Base-by-base conservation (phyloP, 768 basidiomycete species). In the Podaxis rugospora region DNA sequence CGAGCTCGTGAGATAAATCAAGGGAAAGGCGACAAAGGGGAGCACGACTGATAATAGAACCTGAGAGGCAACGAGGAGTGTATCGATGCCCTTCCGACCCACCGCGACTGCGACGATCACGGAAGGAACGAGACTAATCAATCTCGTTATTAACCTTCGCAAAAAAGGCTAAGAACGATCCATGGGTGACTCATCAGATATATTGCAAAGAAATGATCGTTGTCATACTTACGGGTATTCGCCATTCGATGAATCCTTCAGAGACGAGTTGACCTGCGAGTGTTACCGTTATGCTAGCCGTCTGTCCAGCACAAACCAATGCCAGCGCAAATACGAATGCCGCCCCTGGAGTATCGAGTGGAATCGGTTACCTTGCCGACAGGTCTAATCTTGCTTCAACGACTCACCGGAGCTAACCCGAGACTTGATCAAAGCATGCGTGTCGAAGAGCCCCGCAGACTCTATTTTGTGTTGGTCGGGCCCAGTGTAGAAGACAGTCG, bases 211-310 rank as follows among this genome's bases (percentile, higher is more conserved):
- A 16, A 25, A 21, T 9, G 49, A 51, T 36, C 23, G 40, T 50
- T 23, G 40, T 16, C 39, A 58, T 37, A 65, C 75, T 32, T 64
- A 76, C 75, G 69, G 87, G 85, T 25, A 90, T 80, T 61, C 80
- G 79, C 90, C 89, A 92, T 61, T 83, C 83, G 65, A 92, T 81
- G 70, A 92, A 90, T 0, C 91, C 90, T 68, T 93, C 91, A 1
- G 84, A 85, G 53, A 93, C 87, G 37, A 88, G 83, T 71, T 93
- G 92, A 0, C 91, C 90, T 3, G 88, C 85, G 36, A 92, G 76
- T 0, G 90, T 93, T 5, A 88, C 90, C 0, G 91, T 86, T 60
- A 93, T 81, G 40, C 85, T 86, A 2, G 92, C 88, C 40, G 86
- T 86, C 70, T 94, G 90, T 0, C 92, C 90, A 0, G 89, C 80